phyloP scores from a whole-genome alignment of 495 filamentous ascomycete genomes.

The Aspergillus funiculosus region DNA sequence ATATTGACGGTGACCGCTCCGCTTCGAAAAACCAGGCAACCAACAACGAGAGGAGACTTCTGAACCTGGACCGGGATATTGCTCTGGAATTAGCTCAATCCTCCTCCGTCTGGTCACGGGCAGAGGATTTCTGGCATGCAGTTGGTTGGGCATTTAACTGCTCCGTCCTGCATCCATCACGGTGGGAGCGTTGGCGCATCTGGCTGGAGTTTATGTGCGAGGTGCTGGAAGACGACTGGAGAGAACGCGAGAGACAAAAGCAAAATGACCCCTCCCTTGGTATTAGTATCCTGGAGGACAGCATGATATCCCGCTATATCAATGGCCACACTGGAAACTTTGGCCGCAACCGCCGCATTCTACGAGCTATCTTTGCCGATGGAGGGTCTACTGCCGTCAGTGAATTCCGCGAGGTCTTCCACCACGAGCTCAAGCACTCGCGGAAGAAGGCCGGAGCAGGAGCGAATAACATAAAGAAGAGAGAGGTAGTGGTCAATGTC shows the following conservation, averaged over 20 bases:
- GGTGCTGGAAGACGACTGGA: constrained; percentile 70
- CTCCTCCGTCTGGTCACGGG: constrained; percentile 65
- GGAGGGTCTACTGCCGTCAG: constrained; percentile 40
- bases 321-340: constrained; percentile 25
- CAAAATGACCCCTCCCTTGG: constrained; percentile 21
- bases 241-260: constrained; percentile 39
- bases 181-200: constrained; percentile 78
- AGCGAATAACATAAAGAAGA: constrained; percentile 33
- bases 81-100: constrained; percentile 47
- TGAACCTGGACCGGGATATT: constrained; percentile 30
- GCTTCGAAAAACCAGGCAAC: constrained; percentile 6
- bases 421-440: constrained; percentile 48
- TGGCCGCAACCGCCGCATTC: constrained; percentile 46
- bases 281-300: constrained; percentile 33
- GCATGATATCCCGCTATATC: constrained; percentile 55
- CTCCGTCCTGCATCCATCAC: constrained; percentile 57
- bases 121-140: constrained; percentile 81
- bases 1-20: constrained; percentile 19
- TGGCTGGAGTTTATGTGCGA: constrained; percentile 81
- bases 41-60: constrained; percentile 35
- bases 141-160: constrained; percentile 95
- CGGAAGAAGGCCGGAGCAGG: constrained; percentile 12
- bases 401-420: constrained; percentile 58
- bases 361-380: constrained; percentile 61
- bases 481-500: constrained; percentile 49